phyloP scores from a whole-genome alignment of 306 rosid species.

The Ziziphus jujuba region DNA sequence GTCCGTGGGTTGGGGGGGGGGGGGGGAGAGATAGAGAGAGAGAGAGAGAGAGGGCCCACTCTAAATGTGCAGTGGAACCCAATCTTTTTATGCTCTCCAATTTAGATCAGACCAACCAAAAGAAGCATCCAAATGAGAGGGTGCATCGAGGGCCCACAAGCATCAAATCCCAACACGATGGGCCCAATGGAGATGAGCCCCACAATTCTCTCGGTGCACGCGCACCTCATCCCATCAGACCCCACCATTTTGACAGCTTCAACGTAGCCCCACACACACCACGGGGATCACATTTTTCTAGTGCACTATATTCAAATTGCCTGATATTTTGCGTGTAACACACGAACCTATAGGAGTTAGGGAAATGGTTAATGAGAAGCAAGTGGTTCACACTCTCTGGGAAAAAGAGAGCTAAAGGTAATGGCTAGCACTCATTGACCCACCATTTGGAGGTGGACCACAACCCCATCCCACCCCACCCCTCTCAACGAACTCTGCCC shows the following conservation, averaged over 20 bases:
- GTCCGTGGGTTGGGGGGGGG: neutral
- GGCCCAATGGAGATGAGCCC: conserved; percentile 15
- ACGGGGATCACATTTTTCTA: conserved; percentile 20
- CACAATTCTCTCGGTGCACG: conserved; percentile 24
- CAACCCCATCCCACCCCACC: conserved; percentile 2
- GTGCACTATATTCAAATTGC: too few relatives aligned
- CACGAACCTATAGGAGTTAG: neutral
- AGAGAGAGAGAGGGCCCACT: conserved; percentile 3
- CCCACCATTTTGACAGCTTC: conserved; percentile 33
- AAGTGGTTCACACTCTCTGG: neutral
- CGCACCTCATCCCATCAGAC: conserved; percentile 9
- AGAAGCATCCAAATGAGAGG: neutral
- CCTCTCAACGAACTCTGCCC: conserved; percentile 27
- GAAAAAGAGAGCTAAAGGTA: neutral
- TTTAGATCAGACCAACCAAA: conserved; percentile 13
- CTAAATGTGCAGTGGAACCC: conserved; percentile 17
- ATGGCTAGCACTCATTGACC: conserved; percentile 28
- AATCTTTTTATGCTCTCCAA: neutral
- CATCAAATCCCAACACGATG: conserved; percentile 13
- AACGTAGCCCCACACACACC: conserved; percentile 29
- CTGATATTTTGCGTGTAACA: neutral
- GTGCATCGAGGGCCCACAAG: conserved; percentile 17
- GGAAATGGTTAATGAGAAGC: too few relatives aligned
- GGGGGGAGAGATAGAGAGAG: too few relatives aligned
- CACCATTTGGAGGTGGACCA: conserved; percentile 33